Conservation (phyloP, 768 basidiomycete species). For the Naganishia antarctica region DNA sequence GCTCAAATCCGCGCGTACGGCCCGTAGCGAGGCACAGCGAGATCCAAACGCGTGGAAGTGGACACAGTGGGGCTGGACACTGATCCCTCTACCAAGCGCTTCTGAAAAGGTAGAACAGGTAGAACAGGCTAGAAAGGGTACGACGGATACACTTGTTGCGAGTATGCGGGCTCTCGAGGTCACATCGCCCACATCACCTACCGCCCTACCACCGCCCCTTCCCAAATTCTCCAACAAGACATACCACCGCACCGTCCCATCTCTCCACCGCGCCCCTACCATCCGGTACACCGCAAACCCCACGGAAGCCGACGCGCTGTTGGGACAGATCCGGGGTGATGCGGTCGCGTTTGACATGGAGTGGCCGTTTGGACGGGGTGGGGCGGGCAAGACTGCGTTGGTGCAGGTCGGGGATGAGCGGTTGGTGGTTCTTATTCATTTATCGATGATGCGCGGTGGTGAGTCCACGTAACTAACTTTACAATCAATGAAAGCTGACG, state of each 20-base stretch:
- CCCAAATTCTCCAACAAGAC: conserved; percentile 31
- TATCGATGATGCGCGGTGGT: conserved; percentile 27
- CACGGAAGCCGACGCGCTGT: conserved; percentile 39
- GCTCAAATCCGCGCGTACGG: not conserved
- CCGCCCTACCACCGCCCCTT: not conserved
- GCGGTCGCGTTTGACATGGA: conserved; percentile 46
- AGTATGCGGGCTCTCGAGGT: not conserved
- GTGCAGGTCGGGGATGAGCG: conserved; percentile 38
- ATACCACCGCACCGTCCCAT: conserved; percentile 1
- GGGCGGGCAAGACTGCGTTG: conserved; percentile 35
- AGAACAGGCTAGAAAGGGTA: not conserved
- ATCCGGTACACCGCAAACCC: conserved; percentile 37
- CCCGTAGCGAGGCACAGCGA: not conserved
- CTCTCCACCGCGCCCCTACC: conserved; percentile 26
- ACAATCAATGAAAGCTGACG: too few species aligned
- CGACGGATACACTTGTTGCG: not conserved
- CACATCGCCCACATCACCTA: not conserved
- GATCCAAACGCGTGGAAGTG: not conserved
- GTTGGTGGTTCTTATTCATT: conserved; percentile 38
- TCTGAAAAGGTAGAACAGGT: not conserved
- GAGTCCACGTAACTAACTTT: too few species aligned
- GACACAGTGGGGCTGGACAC: conserved; percentile 1
- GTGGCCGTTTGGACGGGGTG: conserved; percentile 36
- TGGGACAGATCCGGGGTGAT: conserved; percentile 35
- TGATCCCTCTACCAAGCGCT: not conserved